A percentile compares a stretch with the other conserved stretches of the same genome.
phyloP scores from a whole-genome alignment of 768 basidiomycete genomes.

The Amanita muscaria region DNA sequence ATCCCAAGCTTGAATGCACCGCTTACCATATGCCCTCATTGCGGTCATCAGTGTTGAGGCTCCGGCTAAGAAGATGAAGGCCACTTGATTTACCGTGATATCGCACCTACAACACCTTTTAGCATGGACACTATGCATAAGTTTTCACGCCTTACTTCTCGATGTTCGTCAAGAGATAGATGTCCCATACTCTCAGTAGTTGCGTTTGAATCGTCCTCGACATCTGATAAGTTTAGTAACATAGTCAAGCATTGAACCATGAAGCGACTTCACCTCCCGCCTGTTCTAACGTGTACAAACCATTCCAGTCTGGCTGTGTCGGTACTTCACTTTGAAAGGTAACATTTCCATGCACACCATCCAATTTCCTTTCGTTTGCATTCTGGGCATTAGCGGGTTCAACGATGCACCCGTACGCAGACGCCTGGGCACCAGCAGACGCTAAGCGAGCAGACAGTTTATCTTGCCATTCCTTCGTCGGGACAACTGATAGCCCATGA shows the following conservation, averaged over 20 bases:
- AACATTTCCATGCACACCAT: neutral
- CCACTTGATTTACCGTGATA: conserved; percentile 78
- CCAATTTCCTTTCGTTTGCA: conserved; percentile 2
- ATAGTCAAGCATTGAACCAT: neutral
- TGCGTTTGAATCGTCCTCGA: conserved; percentile 34
- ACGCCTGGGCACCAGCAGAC: conserved; percentile 15
- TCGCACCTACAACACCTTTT: conserved; percentile 46
- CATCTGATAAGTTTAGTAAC: conserved; percentile 17
- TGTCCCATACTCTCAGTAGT: conserved; percentile 55
- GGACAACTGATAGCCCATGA: conserved; percentile 49
- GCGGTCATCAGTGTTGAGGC: conserved; percentile 56
- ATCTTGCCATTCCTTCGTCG: conserved; percentile 75
- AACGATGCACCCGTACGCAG: conserved; percentile 12
- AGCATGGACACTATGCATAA: neutral
- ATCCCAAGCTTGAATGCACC: conserved; percentile 8
- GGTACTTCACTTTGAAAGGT: conserved; percentile 31
- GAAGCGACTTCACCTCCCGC: conserved; percentile 15
- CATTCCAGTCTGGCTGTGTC: conserved; percentile 41
- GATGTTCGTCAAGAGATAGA: conserved; percentile 67
- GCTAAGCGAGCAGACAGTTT: conserved; percentile 50
- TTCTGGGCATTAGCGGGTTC: neutral
- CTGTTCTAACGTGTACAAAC: conserved; percentile 51
- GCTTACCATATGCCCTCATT: conserved; percentile 59
- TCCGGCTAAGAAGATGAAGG: conserved; percentile 62
- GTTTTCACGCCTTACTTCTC: conserved; percentile 39